Base-by-base conservation (phyloP, 768 basidiomycete species). In the Lactifluus piperatus region DNA sequence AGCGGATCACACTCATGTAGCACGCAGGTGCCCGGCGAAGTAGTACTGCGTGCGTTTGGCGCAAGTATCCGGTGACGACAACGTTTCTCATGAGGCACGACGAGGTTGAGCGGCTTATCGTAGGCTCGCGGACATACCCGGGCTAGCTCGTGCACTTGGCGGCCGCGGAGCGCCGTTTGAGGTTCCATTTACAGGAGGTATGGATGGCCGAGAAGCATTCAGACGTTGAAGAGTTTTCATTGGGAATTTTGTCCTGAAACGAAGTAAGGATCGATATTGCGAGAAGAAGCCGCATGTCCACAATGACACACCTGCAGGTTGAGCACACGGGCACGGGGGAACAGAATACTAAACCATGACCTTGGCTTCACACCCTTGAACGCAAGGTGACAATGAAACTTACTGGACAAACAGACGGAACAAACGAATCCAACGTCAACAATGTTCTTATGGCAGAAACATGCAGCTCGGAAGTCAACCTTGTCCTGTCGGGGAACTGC, bases 401-500 rank as follows among this genome's bases (percentile, higher is more conserved):
- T 65, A 97, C 94, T 98, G 27, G 93, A 95, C 30, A 99, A 74
- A 70, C 97, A 99, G 32, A 99, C 94, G n/a, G 93, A 95, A 70
- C 97, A 99, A 22, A 99, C 94, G 65, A 94, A 99, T 55, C 94
- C 97, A 54, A 98, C 82, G 69, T 98, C 95, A 41, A 98, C 83
- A 49, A 97, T 95, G 54, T 87, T 86, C 71, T 97, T 97, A 73
- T 98, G 97, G 74, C 97, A 99, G 76, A 99, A 98, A 70, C 95
- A 98, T 8, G 94, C 95, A 0, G 97, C 97, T 30, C 97, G 83
- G 69, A 98, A 95, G 71, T 98, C 97, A 59, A 98, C 87, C 68
- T 84, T 88, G 70, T 98, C 94, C 72, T 97, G 93, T 6, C 91
- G 91, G 1, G 95, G 95, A 22, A 91, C 84, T 0, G 88, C 83